A percentile compares a stretch with the other conserved stretches of the same genome.
These are phyloP conservation scores for Crataegus laevigata DNA, from an alignment of 306 rosid genomes.

Conservation along the genomic window DNA sequence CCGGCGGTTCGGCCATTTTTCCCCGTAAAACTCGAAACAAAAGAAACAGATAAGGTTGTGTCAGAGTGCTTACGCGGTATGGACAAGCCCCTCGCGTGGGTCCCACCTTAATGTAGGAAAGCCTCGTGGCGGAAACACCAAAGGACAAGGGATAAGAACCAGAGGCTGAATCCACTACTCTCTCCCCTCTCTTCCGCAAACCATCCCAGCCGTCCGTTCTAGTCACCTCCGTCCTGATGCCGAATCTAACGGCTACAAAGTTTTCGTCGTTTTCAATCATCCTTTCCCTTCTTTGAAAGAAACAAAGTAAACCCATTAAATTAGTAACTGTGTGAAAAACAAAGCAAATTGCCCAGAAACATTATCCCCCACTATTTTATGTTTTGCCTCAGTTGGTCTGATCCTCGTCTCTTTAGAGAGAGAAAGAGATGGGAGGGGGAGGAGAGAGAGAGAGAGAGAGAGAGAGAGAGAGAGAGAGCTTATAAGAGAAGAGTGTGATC, in stretches of 20 bases:
- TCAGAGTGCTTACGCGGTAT: background rate
- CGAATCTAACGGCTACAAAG: background rate
- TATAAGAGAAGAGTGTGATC: constrained; percentile 18
- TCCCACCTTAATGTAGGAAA: constrained; percentile 34
- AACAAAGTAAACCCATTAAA: background rate
- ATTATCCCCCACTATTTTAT: constrained; percentile 34
- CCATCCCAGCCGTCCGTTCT: background rate
- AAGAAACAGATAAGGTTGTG: background rate
- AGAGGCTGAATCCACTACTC: background rate
- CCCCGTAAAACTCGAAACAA: background rate
- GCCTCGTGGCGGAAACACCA: constrained; percentile 58
- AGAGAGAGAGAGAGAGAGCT: constrained; percentile 19
- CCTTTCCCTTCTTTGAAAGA: background rate
- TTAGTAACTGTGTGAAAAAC: constrained; percentile 18
- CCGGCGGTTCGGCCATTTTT: background rate
- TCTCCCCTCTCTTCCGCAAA: background rate
- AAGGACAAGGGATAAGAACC: constrained; percentile 49
- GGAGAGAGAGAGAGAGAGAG: background rate
- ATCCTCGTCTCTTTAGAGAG: background rate
- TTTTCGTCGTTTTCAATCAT: background rate
- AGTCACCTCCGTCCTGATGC: fast-evolving
- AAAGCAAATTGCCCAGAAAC: constrained; percentile 29
- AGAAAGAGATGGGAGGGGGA: too few relatives aligned
- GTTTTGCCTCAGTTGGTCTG: constrained; percentile 32
- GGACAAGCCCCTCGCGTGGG: constrained; percentile 36